Base-by-base conservation (phyloP, 164 flowering plant genomes). In the Vitis rupestris region DNA sequence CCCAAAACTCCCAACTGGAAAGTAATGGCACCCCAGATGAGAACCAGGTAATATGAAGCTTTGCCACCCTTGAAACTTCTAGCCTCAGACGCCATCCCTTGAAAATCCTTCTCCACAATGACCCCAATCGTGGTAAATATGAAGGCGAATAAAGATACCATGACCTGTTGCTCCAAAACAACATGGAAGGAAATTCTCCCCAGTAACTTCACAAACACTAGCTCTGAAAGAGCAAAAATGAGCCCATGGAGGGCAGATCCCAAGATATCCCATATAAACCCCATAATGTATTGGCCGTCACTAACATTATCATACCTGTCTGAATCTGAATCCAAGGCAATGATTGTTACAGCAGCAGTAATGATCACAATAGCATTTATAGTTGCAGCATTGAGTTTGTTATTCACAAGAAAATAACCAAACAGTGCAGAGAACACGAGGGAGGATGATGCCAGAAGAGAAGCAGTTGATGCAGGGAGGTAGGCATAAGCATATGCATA, bases 201-300 rank as follows among this genome's bases (percentile, higher is more conserved):
- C 12, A 89, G 68, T 58, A 88, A 55, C 79, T 83, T 88, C 14
- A 92, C 76, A 30, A 94, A 94, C 11, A 91, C 80, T 11, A 91
- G 79, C 79, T 92, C 97, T 1, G 97, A 94, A 5, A 94, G 88
- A 23, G 99, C 97, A 72, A 94, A 94, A 51, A 94, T 91, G 13
- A 94, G 88, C 15, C 99, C 99, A 62, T 94, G 99, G 17, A 92
- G 91, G 44, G 95, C 95, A 8, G 99, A 94, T 66, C 93, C 97
- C 15, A 90, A 4, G 9, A 92, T 83, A 63, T 91, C 97, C 94
- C 85, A 88, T 8, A 94, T 61, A 65, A 87, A 90, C 14, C 94
- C 97, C 82, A 85, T 27, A 50, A 78, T 74, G 76, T 91, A 94
- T 66, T 94, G 94, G 10, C 63, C 62, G 2, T 80, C 61, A 37